These are phyloP conservation scores for Neophaeococcomyces mojaviensis DNA, from an alignment of 2,329 filamentous ascomycete genomes.

Conservation along the genomic window DNA sequence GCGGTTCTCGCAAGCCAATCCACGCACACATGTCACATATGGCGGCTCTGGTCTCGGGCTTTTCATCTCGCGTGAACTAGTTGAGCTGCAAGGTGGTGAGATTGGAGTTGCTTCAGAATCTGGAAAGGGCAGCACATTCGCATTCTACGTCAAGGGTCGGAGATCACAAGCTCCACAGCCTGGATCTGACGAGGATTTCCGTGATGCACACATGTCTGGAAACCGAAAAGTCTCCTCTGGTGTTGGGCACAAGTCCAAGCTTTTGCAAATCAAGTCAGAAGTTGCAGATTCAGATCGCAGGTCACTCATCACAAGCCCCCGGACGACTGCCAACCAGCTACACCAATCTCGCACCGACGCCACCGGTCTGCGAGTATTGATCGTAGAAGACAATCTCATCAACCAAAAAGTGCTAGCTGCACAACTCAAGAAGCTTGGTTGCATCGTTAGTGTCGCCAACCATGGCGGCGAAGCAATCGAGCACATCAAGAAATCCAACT, in stretches of 20 bases:
- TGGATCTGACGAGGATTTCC: constrained; percentile 9
- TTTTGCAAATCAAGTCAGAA: background rate
- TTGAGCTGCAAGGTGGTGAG: constrained; percentile 70
- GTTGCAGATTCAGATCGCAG: background rate
- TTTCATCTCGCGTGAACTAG: constrained; percentile 72
- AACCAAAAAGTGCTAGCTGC: constrained; percentile 34
- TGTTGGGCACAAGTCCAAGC: constrained; percentile 6
- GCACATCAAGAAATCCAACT: constrained; percentile 67
- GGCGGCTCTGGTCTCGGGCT: constrained; percentile 71
- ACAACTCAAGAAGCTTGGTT: constrained; percentile 31
- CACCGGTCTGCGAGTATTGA: constrained; percentile 25
- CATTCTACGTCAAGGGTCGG: constrained; percentile 49
- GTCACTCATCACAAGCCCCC: background rate
- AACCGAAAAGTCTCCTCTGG: constrained; percentile 11
- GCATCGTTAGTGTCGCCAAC: constrained; percentile 29
- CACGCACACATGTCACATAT: constrained; percentile 69
- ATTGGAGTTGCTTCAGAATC: constrained; percentile 61
- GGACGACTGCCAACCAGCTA: background rate
- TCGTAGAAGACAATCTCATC: constrained; percentile 40
- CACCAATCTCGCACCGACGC: background rate
- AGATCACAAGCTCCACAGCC: constrained; percentile 10
- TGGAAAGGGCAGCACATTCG: constrained; percentile 50
- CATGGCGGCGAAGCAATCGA: constrained; percentile 39
- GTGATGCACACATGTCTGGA: background rate
- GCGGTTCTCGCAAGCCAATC: constrained; percentile 70